Evolutionary conservation across 2,329 filamentous ascomycete species (phyloP).

Genomic region (Paecilomyces sp.): DNA sequence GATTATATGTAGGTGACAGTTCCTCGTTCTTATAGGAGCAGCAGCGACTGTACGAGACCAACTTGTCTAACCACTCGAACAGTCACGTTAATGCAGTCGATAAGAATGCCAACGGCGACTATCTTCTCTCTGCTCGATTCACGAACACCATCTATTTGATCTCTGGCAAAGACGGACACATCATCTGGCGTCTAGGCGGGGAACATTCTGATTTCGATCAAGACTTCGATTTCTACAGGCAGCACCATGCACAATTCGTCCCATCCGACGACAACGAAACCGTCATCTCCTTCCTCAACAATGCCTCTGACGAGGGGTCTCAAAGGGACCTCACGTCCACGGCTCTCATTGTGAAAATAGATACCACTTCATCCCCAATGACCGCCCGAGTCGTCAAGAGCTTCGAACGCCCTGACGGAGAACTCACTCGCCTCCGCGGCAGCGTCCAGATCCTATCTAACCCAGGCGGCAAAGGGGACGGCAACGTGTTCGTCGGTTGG

Average conservation of each 20-base stretch:
- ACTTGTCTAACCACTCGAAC: conserved; percentile 2
- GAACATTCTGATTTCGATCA: conserved; percentile 20
- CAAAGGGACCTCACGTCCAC: conserved; percentile 20
- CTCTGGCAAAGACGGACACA: conserved; percentile 26
- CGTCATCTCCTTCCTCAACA: conserved; percentile 27
- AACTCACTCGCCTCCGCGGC: conserved; percentile 27
- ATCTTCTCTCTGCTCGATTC: conserved; percentile 32
- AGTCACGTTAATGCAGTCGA: conserved; percentile 36
- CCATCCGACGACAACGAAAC: conserved; percentile 21
- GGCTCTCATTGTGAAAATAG: conserved; percentile 24
- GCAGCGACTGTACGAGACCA: conserved; percentile 7
- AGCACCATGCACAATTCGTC: conserved; percentile 31
- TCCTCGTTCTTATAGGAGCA: conserved; percentile 13
- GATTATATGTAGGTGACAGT: conserved; percentile 3
- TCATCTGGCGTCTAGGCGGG: conserved; percentile 35
- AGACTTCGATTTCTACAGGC: conserved; percentile 30
- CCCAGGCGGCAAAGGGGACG: conserved; percentile 6
- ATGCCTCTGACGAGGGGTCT: conserved; percentile 24
- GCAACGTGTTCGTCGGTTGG: conserved; percentile 31
- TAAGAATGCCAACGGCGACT: conserved; percentile 33
- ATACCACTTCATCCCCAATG: conserved; percentile 17
- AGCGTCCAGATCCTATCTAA: conserved; percentile 27
- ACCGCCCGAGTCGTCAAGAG: conserved; percentile 20
- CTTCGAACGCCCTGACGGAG: conserved; percentile 27
- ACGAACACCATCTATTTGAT: conserved; percentile 33